A percentile compares a stretch with the other conserved stretches of the same genome.
Evolutionary conservation across 495 filamentous ascomycete genomes (phyloP).

Genomic region (Neurospora cerealis): DNA sequence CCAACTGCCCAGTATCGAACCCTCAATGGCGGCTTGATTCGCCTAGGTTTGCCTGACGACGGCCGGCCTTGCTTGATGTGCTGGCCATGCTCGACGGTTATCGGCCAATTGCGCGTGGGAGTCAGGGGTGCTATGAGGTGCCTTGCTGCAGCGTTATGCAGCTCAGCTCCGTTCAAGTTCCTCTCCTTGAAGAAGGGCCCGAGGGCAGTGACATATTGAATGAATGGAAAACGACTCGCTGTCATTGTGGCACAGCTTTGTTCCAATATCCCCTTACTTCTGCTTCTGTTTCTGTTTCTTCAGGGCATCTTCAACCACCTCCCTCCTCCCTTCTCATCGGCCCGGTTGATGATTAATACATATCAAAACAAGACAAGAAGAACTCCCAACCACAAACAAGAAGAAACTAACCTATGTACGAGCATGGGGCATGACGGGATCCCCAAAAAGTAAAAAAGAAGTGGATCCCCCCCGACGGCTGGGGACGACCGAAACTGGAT

Average conservation of each 20-base stretch:
- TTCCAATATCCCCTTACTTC: neutral
- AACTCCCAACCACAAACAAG: neutral
- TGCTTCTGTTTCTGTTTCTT: neutral
- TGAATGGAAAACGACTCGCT: neutral
- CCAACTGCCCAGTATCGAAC: neutral
- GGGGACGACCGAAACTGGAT: neutral
- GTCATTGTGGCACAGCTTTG: neutral
- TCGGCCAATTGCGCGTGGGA: conserved; percentile 24
- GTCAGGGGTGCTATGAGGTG: conserved; percentile 12
- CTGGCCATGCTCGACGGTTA: conserved; percentile 25
- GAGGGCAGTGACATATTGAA: neutral
- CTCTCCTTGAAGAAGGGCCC: too few relatives aligned
- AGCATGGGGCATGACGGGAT: neutral
- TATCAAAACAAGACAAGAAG: neutral
- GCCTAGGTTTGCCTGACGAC: conserved; percentile 2
- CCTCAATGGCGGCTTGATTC: neutral
- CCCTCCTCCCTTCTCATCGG: neutral
- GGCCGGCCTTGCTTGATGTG: conserved; percentile 29
- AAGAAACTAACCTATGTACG: neutral
- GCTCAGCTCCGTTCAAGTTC: conserved; percentile 3
- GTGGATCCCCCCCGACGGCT: neutral
- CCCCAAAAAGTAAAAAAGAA: neutral
- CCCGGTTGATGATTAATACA: neutral
- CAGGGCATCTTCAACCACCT: neutral
- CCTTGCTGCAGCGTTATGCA: conserved; percentile 26